These are phyloP conservation scores for Didymosphaeria variabile DNA, from an alignment of 2,329 filamentous ascomycete genomes.

Conservation along the genomic window DNA sequence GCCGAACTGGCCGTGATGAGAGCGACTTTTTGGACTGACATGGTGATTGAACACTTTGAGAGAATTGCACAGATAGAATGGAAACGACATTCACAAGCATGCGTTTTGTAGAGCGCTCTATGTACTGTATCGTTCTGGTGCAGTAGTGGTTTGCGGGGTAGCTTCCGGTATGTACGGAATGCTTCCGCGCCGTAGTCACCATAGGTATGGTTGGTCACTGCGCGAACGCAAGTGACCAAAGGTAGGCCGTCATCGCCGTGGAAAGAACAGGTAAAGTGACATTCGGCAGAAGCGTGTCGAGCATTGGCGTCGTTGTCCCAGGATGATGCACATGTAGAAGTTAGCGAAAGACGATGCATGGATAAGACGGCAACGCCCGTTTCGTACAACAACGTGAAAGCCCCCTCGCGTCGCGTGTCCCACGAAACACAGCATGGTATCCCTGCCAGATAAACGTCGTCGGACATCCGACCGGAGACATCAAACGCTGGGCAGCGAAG, in stretches of 20 bases:
- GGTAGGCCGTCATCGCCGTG: too few species aligned
- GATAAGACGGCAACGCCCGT: background rate
- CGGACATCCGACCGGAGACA: conserved; percentile 1
- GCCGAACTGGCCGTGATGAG: conserved; percentile 60
- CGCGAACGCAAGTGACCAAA: too few species aligned
- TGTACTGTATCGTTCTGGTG: background rate
- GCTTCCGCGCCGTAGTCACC: conserved; percentile 8
- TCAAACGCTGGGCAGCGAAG: conserved; percentile 1
- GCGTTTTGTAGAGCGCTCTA: background rate
- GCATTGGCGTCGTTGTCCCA: too few species aligned
- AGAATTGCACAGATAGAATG: background rate
- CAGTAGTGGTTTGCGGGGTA: conserved; percentile 10
- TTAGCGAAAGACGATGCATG: too few species aligned
- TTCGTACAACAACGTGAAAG: conserved; percentile 5
- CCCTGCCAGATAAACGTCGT: background rate
- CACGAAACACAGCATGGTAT: conserved; percentile 13
- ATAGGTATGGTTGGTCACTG: background rate
- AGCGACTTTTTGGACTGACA: conserved; percentile 55
- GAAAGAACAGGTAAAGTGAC: too few species aligned
- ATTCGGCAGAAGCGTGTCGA: too few species aligned
- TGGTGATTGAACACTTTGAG: conserved; percentile 15
- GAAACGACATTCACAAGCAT: background rate
- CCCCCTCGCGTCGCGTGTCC: conserved; percentile 11
- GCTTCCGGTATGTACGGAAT: conserved; percentile 12
- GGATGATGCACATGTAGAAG: background rate